A percentile compares a stretch with the other conserved stretches of the same genome.
phyloP scores from a whole-genome alignment of 2,329 filamentous ascomycete genomes.

The Trichophyton verrucosum region DNA sequence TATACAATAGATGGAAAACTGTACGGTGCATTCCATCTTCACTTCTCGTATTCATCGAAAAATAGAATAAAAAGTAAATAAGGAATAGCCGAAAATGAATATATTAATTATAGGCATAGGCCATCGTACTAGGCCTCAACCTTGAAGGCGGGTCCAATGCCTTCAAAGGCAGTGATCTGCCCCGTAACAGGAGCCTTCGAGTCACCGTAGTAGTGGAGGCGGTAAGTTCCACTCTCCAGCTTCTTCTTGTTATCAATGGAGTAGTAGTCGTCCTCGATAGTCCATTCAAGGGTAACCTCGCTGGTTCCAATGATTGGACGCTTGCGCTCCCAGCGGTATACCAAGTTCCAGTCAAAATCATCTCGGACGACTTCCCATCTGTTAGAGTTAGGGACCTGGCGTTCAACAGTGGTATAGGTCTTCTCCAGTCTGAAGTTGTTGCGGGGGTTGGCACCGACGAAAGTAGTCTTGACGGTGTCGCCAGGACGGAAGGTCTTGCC shows the following conservation, averaged over 20 bases:
- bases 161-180: constrained; percentile 55
- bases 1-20: background rate
- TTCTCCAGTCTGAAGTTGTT: constrained; percentile 71
- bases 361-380: constrained; percentile 56
- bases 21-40: background rate
- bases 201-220: constrained; percentile 75
- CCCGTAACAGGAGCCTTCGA: constrained; percentile 51
- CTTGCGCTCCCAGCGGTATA: constrained; percentile 67
- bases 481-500: constrained; percentile 47
- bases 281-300: constrained; percentile 69
- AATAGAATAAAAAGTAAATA: background rate
- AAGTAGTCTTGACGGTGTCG: constrained; percentile 51
- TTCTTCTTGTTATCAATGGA: constrained; percentile 23
- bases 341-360: constrained; percentile 71
- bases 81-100: background rate
- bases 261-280: constrained; percentile 50
- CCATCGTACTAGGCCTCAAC: constrained; percentile 16
- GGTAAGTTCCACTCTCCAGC: constrained; percentile 51
- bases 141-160: constrained; percentile 42
- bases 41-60: background rate
- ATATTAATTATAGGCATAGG: background rate
- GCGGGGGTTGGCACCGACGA: constrained; percentile 78
- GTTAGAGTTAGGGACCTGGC: constrained; percentile 33
- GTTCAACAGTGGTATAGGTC: constrained; percentile 68
- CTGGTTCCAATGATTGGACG: constrained; percentile 60